Base-by-base conservation (phyloP, 805 yeast genomes). In the Barnettozyma pratensis region DNA sequence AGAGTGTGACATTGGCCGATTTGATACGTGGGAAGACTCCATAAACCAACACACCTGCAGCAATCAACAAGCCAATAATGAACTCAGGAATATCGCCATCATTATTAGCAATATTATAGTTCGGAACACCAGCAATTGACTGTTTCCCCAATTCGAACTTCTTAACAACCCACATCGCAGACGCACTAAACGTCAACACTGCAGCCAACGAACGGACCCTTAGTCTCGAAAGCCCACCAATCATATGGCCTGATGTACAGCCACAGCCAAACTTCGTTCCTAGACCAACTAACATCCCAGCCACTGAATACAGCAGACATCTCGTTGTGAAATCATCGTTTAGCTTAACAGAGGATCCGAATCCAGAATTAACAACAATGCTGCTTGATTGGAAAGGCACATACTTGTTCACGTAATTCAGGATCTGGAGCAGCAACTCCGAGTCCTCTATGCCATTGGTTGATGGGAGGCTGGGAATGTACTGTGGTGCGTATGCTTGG, bases 171-270 rank as follows among this genome's bases (percentile, higher is more conserved):
- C 14, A 11, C 45, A 47, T 66, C 0, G 74, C 80, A 6, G 64
- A 52, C 2, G 58, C 6, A 3, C 65, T 51, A 49, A 77, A 77
- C 1, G 63, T 52, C 5, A 54, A 50, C 1, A 79, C 74, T 1
- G 82, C 80, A 6, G 69, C 69, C 11, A 76, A 45, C 14, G 78
- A 72, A 51, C 81, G 61, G 47, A 62, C 44, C 41, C 80, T 62
- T 5, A 73, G 54, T 42, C 81, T 62, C 8, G 79, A 71, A n/a
- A 77, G 45, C 0, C 82, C 82, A 19, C 67, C 64, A 6, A 77
- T 60, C 79, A 77, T 74, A 54, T 77, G 81, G 3, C 82, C 82
- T 0, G 80, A 75, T 1, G 81, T 77, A 48, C 82, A 77, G 3
- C 81, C 82, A 31, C 68, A 62, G 0, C 77, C 81, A 32, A 65